Evolutionary conservation across 306 rosid genomes (phyloP).

Genomic region (Lathyrus tuberosus): DNA sequence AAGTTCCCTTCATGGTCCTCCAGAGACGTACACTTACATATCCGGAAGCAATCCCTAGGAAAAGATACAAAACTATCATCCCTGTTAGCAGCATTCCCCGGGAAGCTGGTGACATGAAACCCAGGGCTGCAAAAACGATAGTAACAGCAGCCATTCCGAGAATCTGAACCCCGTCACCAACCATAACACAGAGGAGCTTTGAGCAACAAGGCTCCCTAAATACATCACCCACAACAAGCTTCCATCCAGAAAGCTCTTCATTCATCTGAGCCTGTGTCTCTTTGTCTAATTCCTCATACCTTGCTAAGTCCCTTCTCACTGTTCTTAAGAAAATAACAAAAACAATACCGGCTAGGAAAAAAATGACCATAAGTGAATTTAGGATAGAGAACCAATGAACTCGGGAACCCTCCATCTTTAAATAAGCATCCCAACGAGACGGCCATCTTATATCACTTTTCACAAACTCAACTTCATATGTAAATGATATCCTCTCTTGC

Average conservation of each 20-base stretch:
- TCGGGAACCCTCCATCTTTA: conserved; percentile 95
- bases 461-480: conserved; percentile 89
- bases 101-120: conserved; percentile 70
- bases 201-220: conserved; percentile 86
- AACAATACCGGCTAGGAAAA: conserved; percentile 93
- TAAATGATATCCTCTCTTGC: conserved; percentile 77
- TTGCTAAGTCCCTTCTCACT: conserved; percentile 92
- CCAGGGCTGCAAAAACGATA: conserved; percentile 84
- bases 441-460: conserved; percentile 91
- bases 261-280: conserved; percentile 97
- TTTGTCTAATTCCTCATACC: conserved; percentile 94
- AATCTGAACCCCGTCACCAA: conserved; percentile 94
- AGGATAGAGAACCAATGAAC: conserved; percentile 86
- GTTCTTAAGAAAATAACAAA: conserved; percentile 92
- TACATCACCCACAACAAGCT: conserved; percentile 97
- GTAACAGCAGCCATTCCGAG: conserved; percentile 91
- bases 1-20: conserved; percentile 88
- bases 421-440: conserved; percentile 97
- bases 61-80: conserved; percentile 91
- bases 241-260: conserved; percentile 99
- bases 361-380: conserved; percentile 76
- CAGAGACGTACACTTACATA: conserved; percentile 90
- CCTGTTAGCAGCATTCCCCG: conserved; percentile 93
- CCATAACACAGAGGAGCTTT: conserved; percentile 91
- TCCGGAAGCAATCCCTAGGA: conserved; percentile 86